Evolutionary conservation across 345 rosid genomes (phyloP).

Genomic region (Rhodamnia rubescens): DNA sequence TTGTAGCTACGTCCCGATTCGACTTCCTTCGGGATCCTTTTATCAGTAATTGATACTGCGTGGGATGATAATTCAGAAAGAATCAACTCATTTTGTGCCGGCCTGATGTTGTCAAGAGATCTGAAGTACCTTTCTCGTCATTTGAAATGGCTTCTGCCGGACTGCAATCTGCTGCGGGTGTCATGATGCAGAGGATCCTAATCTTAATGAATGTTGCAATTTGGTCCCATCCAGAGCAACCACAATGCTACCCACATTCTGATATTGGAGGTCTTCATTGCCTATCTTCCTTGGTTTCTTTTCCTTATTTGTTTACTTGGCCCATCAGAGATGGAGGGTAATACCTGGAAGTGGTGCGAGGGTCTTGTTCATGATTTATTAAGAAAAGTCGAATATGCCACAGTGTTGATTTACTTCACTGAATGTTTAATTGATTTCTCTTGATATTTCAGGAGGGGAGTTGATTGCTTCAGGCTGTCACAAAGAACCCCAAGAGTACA

Average conservation of each 20-base stretch:
- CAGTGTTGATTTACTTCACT: background rate
- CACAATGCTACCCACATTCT: background rate
- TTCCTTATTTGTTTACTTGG: background rate
- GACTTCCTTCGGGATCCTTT: background rate
- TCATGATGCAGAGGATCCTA: background rate
- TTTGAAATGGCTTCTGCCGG: background rate
- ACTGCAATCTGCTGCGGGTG: background rate
- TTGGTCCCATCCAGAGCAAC: background rate
- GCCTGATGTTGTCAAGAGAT: background rate
- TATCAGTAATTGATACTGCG: background rate
- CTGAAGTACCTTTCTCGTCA: background rate
- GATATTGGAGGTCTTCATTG: background rate
- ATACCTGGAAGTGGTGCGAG: background rate
- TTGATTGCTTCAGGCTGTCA: background rate
- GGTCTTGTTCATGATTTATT: background rate
- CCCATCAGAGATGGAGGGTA: background rate
- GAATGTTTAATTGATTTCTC: background rate
- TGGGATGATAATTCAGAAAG: background rate
- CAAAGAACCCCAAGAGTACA: background rate
- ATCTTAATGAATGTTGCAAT: background rate
- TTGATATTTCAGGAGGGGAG: background rate
- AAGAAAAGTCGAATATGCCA: background rate
- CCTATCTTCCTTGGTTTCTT: background rate
- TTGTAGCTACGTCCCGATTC: background rate
- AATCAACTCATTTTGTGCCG: background rate